These are phyloP conservation scores for Chaetomium fimeti DNA, from an alignment of 495 filamentous ascomycete genomes.

Conservation along the genomic window DNA sequence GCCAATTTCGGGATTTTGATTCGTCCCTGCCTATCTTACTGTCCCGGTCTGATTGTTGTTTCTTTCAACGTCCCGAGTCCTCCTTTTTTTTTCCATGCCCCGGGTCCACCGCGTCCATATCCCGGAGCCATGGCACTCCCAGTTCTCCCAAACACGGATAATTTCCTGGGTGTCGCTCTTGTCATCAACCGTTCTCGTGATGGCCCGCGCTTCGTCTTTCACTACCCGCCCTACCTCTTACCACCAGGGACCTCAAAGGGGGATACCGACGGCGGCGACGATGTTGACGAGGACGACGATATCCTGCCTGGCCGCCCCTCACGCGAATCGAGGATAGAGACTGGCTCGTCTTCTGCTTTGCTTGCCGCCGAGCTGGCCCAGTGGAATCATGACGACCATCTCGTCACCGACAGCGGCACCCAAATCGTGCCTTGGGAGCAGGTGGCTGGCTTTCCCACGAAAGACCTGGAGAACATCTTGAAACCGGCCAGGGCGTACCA, in stretches of 20 bases:
- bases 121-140: conserved; percentile 42
- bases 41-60: too few species aligned
- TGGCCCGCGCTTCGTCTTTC: conserved; percentile 84
- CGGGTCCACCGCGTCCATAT: too few species aligned
- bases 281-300: conserved; percentile 47
- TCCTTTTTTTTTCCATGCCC: too few species aligned
- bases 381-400: conserved; percentile 58
- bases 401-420: conserved; percentile 51
- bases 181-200: conserved; percentile 78
- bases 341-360: conserved; percentile 35
- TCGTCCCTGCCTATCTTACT: too few species aligned
- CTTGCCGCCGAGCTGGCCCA: conserved; percentile 44
- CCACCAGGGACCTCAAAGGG: conserved; percentile 28
- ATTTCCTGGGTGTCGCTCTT: conserved; percentile 71
- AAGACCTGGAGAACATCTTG: conserved; percentile 78
- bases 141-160: conserved; percentile 48
- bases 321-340: conserved; percentile 31
- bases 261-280: conserved; percentile 32
- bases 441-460: conserved; percentile 70
- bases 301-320: conserved; percentile 38
- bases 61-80: too few species aligned
- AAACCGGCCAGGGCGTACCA: conserved; percentile 78
- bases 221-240: conserved; percentile 65
- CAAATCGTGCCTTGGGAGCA: conserved; percentile 71
- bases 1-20: too few species aligned